Percentiles rank a stretch among this genome's conserved stretches.
Conservation (phyloP, 2,329 filamentous ascomycete genomes). For the Graphilbum fragrans region DNA sequence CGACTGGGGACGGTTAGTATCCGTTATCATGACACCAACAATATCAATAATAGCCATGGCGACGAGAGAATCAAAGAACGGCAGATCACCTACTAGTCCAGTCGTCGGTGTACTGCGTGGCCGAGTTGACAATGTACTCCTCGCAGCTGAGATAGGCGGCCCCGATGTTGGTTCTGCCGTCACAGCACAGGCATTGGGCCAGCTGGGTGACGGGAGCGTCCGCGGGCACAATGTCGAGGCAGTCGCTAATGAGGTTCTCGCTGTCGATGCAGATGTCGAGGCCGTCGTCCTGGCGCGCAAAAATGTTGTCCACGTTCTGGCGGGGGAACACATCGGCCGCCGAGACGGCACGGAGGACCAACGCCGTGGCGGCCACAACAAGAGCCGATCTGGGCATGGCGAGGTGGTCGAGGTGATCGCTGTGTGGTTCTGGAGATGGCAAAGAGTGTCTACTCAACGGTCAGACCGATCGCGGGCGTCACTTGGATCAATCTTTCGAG, state of each 20-base stretch:
- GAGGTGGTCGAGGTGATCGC: neutral
- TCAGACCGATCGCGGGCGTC: too few species aligned
- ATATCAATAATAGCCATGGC: neutral
- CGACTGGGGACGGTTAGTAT: neutral
- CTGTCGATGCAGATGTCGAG: constrained; percentile 10
- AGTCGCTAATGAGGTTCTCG: constrained; percentile 8
- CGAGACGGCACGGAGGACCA: neutral
- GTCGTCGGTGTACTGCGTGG: constrained; percentile 4
- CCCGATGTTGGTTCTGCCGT: constrained; percentile 4
- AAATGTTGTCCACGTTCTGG: neutral
- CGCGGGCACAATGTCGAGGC: constrained; percentile 6
- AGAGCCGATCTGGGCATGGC: neutral
- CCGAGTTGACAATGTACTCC: constrained; percentile 10
- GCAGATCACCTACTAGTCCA: constrained; percentile 2
- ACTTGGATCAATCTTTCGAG: too few species aligned
- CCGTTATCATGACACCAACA: neutral
- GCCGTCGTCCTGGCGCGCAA: constrained; percentile 1
- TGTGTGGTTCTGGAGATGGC: too few species aligned
- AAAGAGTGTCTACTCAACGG: too few species aligned
- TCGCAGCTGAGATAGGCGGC: constrained; percentile 13
- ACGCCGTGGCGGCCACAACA: constrained; percentile 1
- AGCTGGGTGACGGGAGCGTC: constrained; percentile 3
- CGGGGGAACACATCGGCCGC: neutral
- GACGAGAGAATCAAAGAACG: neutral
- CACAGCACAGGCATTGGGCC: constrained; percentile 15